Conservation (phyloP, 306 rosid genomes). For the Casuarina equisetifolia region DNA sequence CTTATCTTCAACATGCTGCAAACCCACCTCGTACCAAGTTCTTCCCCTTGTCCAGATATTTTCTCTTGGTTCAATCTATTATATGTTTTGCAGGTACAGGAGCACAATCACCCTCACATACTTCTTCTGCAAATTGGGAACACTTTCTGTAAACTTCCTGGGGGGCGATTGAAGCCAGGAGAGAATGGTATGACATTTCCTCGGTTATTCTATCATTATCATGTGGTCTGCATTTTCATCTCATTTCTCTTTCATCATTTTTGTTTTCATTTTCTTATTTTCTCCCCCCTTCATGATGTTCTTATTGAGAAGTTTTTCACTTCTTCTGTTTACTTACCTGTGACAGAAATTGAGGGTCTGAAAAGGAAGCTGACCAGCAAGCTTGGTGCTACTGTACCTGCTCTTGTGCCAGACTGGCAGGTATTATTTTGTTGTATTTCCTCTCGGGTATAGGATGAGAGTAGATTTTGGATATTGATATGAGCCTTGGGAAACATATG, state of each 20-base stretch:
- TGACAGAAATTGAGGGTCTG: slow-evolving; percentile 85
- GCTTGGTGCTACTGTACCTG: slow-evolving; percentile 82
- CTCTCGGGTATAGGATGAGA: background rate
- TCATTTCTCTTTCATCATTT: background rate
- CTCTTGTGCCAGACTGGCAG: slow-evolving; percentile 96
- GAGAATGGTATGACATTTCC: slow-evolving; percentile 71
- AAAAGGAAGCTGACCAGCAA: slow-evolving; percentile 96
- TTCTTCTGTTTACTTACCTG: slow-evolving; percentile 9
- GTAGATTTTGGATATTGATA: slow-evolving; percentile 14
- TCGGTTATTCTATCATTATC: background rate
- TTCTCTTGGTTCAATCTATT: slow-evolving; percentile 16
- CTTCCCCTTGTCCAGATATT: background rate
- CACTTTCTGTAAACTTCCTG: slow-evolving; percentile 98
- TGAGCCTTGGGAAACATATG: background rate
- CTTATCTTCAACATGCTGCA: background rate
- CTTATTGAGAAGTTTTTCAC: slow-evolving; percentile 1
- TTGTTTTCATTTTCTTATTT: background rate
- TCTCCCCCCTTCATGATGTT: slow-evolving; percentile 6
- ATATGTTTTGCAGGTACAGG: slow-evolving; percentile 77
- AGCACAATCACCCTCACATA: slow-evolving; percentile 97
- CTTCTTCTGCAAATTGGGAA: slow-evolving; percentile 97
- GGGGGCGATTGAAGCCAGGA: slow-evolving; percentile 98
- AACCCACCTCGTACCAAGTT: background rate
- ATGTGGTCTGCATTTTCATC: background rate
- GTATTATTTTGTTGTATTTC: slow-evolving; percentile 33